Base-by-base conservation (phyloP, 179 eudicot genomes). In the Drosera spatulata region DNA sequence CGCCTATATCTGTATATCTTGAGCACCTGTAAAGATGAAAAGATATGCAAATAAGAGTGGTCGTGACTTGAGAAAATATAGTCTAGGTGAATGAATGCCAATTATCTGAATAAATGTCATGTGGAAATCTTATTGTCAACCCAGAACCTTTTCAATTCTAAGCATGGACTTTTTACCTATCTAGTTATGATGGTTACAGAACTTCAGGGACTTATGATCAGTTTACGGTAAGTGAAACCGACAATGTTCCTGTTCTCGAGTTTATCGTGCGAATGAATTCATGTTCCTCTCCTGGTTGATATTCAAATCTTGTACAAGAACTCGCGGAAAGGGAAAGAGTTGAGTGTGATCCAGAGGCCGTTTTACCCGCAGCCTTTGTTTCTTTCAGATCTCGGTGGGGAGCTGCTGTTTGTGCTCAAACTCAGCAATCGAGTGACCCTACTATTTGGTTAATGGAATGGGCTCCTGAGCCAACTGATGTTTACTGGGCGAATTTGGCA, bases 351-450 rank as follows among this genome's bases (percentile, higher is more conserved):
- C 88, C 94, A 6, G 74, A 81, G 53, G 79, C 96, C 39, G 67
- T 91, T 65, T 63, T 91, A 41, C 96, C 97, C n/a, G 90, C 93
- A 42, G 97, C 97, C 55, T 91, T 91, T 83, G 97, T 91, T 62
- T 91, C 97, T 15, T 91, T 91, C 61, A 87, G 69, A 69, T 69
- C 78, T 39, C 82, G 97, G 61, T 91, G 97, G 97, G 97, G 96
- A 61, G 96, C 96, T 43, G 97, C 96, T 65, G 91, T 91, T 60
- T 91, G 97, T 78, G 97, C 97, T 69, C 97, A 91, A 79, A 91
- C 97, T 56, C 86, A 85, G 56, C 97, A 91, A 70, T 53, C 94
- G 55, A 83, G 78, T 55, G 83, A 91, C 70, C 88, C 96, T 7
- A 91, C 96, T 33, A 50, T 80, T 60, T 91, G 97, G 97, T 74